A percentile compares a stretch with the other conserved stretches of the same genome.
Conservation (phyloP, 1,284 basidiomycete genomes). For the Meripilus lineatus region DNA sequence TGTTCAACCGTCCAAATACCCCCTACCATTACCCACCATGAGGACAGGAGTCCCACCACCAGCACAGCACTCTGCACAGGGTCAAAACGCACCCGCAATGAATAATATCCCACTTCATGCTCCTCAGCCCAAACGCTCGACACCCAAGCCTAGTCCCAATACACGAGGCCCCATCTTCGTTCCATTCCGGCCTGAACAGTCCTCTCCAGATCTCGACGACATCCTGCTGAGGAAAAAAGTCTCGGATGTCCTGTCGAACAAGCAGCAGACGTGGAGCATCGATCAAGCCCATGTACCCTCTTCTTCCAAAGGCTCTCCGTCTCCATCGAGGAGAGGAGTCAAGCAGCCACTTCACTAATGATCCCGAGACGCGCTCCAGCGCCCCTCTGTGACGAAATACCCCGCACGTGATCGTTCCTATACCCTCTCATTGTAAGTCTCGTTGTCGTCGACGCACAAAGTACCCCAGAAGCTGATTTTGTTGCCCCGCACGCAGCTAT, state of each 20-base stretch:
- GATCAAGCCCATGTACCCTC: conserved; percentile 21
- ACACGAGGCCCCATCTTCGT: conserved; percentile 42
- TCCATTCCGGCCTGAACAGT: conserved; percentile 48
- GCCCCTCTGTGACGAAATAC: conserved; percentile 3
- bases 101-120: conserved; percentile 18
- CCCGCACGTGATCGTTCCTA: conserved; percentile 3
- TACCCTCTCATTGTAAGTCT: too few relatives aligned
- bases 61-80: not conserved
- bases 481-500: too few relatives aligned
- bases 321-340: conserved; percentile 1
- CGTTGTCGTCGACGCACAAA: too few relatives aligned
- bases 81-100: not conserved
- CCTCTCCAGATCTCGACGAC: conserved; percentile 51
- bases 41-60: too few relatives aligned
- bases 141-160: conserved; percentile 10
- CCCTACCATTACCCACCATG: conserved; percentile 31
- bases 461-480: too few relatives aligned
- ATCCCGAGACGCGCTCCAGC: too few relatives aligned
- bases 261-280: conserved; percentile 30
- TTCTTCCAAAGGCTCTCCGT: not conserved
- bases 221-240: conserved; percentile 47
- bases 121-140: conserved; percentile 19
- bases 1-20: conserved; percentile 44
- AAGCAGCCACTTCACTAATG: not conserved
- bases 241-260: conserved; percentile 26